Base-by-base conservation (phyloP, 495 filamentous ascomycete genomes). In the Pseudevernia furfuracea region DNA sequence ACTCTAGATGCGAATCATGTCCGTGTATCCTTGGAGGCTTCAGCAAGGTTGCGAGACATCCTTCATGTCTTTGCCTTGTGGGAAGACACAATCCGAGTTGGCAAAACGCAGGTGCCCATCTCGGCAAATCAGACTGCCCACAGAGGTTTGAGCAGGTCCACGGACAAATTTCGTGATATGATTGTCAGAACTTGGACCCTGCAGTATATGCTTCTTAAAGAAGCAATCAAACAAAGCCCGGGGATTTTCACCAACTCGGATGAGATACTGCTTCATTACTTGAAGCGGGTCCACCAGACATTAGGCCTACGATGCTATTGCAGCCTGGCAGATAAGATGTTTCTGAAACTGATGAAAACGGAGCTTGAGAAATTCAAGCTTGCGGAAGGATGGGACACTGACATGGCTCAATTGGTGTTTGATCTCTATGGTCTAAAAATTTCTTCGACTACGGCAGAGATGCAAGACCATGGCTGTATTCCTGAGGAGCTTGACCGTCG, bases 101-200 rank as follows among this genome's bases (percentile, higher is more conserved):
- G 87, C 5, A 87, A 89, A 74, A 81, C 77, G 4, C 76, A 73
- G 17, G 71, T 72, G 9, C 71, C 74, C 41, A 73, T 74, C 63
- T 68, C 79, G 59, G 80, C 76, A 39, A 77, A 70, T 61, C 71
- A 71, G 39, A 69, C 81, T 19, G 78, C 77, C 10, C 79, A 74
- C 64, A 80, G 74, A 25, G 72, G 79, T 1, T 65, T 64, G 39
- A 78, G 82, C 59, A 78, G 76, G 17, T 87, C 90, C 65, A 81
- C 86, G 57, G 84, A 82, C 32, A 91, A 87, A 71, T 82, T 96
- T 48, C 84, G 90, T 43, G 92, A 97, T 64, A 89, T 96, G 82
- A 88, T 96, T 67, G 86, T 97, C 10, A 85, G 89, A 49, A 85
- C 85, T 36, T 97, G 94, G 92, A 87, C 87, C 14, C 74, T 97